Evolutionary conservation across 352 stramenopile genomes (phyloP), one percentile per base, ranked within the genome.

Genomic region (Globisporangium heterothallicum): DNA sequence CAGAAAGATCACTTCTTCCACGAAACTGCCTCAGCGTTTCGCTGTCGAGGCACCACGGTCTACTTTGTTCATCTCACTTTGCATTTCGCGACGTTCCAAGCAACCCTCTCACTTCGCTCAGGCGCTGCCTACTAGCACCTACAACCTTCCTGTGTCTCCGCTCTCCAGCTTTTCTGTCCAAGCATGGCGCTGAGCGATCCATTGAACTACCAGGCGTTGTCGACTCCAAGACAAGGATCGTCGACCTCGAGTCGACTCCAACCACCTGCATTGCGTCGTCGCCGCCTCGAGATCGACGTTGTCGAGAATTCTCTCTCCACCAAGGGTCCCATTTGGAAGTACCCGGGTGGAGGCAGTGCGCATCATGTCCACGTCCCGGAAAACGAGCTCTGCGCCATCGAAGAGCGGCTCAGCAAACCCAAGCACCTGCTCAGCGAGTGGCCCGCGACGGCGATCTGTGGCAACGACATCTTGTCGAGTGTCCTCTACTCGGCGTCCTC

Each of bases 401-500:
- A 67, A 19, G 40, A 66, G 18, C 43, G 70, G 30, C 55, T 77
- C 21, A 26, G 13, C 14, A 21, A n/a, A 18, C 64, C 60, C 2
- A 53, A 49, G 32, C 62, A 78, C n/a, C 50, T 68, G 50, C 64
- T 95, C 22, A 55, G 66, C 1, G 63, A 95, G 63, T 84, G 83
- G 55, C 61, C 73, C 2, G 77, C 88, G 16, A 97, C 88, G 0
- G 65, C 84, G 10, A 96, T 96, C 61, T 89, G 65, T 26, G 88
- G 88, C 19, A 97, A 97, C 60, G 87, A 97, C 53, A 94, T 97
- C 63, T 59, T 95, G 14, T 83, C 70, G 34, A 94, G 79, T 49
- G 86, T 83, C 25, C 66, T 94, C n/a, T 94, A 94, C 57, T 68
- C 73, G 24, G 53, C 73, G 1, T 66, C 60, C 4, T 64, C 64